Percentiles rank a stretch among this genome's conserved stretches.
Evolutionary conservation across 352 stramenopile species (phyloP).

Genomic region (Globisporangium irregulare): DNA sequence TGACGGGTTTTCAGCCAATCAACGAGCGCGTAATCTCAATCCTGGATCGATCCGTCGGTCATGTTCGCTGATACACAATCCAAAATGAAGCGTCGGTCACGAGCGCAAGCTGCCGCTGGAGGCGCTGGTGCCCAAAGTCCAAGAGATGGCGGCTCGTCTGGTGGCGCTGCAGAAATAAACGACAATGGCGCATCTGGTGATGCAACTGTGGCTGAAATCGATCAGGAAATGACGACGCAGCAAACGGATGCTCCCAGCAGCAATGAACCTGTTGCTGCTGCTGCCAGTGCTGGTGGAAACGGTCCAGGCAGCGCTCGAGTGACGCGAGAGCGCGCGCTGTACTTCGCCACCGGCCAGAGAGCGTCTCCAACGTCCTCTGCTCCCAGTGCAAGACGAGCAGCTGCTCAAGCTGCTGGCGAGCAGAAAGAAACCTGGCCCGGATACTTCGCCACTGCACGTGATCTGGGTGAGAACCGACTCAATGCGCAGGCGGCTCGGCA

Average conservation of each 20-base stretch:
- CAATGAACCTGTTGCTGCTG: not conserved
- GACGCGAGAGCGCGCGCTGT: constrained; percentile 40
- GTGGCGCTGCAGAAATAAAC: not conserved
- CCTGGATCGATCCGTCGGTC: not conserved
- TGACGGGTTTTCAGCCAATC: constrained; percentile 12
- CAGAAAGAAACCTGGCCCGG: constrained; percentile 57
- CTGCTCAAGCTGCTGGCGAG: not conserved
- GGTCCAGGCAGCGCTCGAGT: constrained; percentile 28
- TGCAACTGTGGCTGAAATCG: not conserved
- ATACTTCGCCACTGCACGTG: constrained; percentile 70
- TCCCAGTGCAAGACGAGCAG: not conserved
- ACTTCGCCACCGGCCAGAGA: constrained; percentile 37
- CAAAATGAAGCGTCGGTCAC: constrained; percentile 28
- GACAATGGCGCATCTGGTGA: not conserved
- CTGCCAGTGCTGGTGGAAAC: not conserved
- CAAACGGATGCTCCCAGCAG: not conserved
- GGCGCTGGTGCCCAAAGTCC: not conserved
- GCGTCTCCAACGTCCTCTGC: constrained; percentile 2
- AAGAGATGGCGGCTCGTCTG: not conserved
- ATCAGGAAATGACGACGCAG: constrained; percentile 7
- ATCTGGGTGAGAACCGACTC: constrained; percentile 56
- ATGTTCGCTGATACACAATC: not conserved
- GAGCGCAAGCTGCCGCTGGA: not conserved
- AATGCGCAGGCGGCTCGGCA: constrained; percentile 59
- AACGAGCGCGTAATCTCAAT: not conserved